Evolutionary conservation across 2,329 filamentous ascomycete genomes (phyloP).

Genomic region (Colletotrichum karsti): DNA sequence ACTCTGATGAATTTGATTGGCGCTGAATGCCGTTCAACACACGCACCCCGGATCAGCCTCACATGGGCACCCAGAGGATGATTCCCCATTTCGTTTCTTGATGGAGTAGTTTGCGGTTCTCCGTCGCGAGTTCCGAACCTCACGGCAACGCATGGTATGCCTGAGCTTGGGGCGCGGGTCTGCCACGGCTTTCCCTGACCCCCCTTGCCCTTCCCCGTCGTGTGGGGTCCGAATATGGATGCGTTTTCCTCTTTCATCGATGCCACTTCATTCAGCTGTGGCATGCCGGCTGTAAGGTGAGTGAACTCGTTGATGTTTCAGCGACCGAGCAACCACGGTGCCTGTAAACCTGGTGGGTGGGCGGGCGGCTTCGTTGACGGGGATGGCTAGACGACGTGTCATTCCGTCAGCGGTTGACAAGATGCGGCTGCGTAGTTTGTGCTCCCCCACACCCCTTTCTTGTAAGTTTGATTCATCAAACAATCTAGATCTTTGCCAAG

Average conservation of each 20-base stretch:
- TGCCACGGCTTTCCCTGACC: background rate
- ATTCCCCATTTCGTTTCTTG: background rate
- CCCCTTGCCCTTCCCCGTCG: background rate
- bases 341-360: background rate
- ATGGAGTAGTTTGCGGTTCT: background rate
- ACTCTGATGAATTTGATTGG: background rate
- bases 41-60: background rate
- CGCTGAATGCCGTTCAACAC: background rate
- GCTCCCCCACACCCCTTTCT: slow-evolving; percentile 1
- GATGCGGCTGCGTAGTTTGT: background rate
- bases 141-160: background rate
- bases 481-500: background rate
- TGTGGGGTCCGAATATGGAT: background rate
- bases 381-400: slow-evolving; percentile 22
- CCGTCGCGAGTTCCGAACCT: background rate
- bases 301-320: slow-evolving; percentile 2
- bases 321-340: background rate
- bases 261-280: background rate
- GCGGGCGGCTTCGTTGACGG: background rate
- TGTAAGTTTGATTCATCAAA: slow-evolving; percentile 11
- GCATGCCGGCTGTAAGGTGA: background rate
- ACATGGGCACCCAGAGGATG: background rate
- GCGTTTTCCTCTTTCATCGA: background rate
- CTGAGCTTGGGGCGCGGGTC: slow-evolving; percentile 7
- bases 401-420: background rate